Base-by-base conservation (phyloP, 2,329 filamentous ascomycete species). In the Microcera coccophila region DNA sequence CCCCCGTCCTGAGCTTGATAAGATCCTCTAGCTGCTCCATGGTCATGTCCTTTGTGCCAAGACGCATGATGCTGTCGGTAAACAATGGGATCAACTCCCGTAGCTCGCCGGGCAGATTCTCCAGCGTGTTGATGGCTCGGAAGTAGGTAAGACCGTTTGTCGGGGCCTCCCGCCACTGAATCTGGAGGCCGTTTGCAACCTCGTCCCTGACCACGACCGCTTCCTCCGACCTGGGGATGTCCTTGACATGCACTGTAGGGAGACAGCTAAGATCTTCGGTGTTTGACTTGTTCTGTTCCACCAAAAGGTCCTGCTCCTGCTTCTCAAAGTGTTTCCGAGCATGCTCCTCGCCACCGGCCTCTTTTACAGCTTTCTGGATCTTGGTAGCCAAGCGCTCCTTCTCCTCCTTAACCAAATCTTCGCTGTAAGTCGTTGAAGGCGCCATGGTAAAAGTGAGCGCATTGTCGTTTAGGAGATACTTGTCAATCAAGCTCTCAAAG, bases 81-180 rank as follows among this genome's bases (percentile, higher is more conserved):
- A 97, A 97, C 0, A 98, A 71, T 1, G 93, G 93, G 36, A 97
- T 79, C 44, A 97, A 73, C 54, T 87, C 75, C 39, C 93, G 80
- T 39, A 97, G 75, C 49, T 96, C 88, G 48, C 91, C 84, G 0
- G 91, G 89, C 12, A 98, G 71, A 47, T 85, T 81, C 34, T 87
- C 77, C 41, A 97, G 74, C 0, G 79, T 76, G 61, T 94, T 90
- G 63, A 97, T 79, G 3, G 89, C 90, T 45, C 90, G 84, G 72
- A 98, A 95, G 63, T 98, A 98, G 2, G 91, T 97, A 45, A 98
- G 71, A 0, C 93, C 93, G 57, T 98, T 98, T 0, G 93, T 98
- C 2, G 89, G 87, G 7, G 90, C 89, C 64, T 95, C 88, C 38
- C 85, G 84, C 90, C 90, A 96, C 57, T 96, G 87, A 4, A 93